Percentiles rank a stretch among this genome's conserved stretches.
These are phyloP conservation scores for Cladosporium sphaerospermum DNA, from an alignment of 2,329 filamentous ascomycete genomes.

Conservation along the genomic window DNA sequence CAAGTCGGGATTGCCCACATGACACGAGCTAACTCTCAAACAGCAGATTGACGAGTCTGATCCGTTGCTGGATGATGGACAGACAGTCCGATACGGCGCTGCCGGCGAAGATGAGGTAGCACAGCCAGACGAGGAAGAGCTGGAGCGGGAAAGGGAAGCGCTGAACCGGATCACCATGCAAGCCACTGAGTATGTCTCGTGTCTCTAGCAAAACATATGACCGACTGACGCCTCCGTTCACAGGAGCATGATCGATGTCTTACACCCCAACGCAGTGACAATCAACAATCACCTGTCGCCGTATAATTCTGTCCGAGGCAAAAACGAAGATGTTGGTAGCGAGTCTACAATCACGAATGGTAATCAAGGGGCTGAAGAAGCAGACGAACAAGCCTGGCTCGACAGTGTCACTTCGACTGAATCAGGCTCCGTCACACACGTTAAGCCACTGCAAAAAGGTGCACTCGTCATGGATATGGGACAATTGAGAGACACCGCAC, in stretches of 20 bases:
- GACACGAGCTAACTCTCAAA: constrained; percentile 23
- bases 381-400: constrained; percentile 29
- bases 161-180: constrained; percentile 45
- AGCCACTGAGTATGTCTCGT: constrained; percentile 39
- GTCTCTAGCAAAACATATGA: background rate
- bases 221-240: constrained; percentile 12
- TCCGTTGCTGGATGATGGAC: constrained; percentile 40
- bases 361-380: constrained; percentile 14
- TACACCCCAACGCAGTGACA: constrained; percentile 35
- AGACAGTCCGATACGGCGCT: constrained; percentile 41
- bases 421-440: constrained; percentile 16
- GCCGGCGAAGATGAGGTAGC: constrained; percentile 31
- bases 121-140: constrained; percentile 44
- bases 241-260: constrained; percentile 46
- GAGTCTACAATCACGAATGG: background rate
- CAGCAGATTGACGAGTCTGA: constrained; percentile 41
- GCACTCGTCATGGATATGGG: constrained; percentile 24
- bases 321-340: constrained; percentile 3
- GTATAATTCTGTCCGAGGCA: constrained; percentile 12
- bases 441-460: constrained; percentile 23
- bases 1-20: background rate
- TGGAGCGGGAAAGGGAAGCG: constrained; percentile 42
- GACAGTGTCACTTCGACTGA: constrained; percentile 23
- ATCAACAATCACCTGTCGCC: constrained; percentile 21
- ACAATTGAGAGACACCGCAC: constrained; percentile 13